phyloP scores from a whole-genome alignment of 768 basidiomycete genomes.

The Tricholoma sp. region DNA sequence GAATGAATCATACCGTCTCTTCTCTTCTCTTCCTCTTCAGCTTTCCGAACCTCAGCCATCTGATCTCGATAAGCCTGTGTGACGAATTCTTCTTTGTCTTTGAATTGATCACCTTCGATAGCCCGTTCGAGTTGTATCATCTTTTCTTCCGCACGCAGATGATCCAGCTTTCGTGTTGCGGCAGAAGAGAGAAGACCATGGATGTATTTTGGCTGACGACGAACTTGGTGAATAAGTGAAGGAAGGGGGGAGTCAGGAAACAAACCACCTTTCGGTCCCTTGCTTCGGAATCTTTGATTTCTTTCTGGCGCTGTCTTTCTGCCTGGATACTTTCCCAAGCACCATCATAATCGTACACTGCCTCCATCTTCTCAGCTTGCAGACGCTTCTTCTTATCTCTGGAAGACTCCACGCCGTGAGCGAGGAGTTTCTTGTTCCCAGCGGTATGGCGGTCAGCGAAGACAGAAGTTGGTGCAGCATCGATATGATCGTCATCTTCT shows the following conservation, averaged over 20 bases:
- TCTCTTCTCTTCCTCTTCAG: constrained; percentile 88
- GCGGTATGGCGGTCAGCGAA: constrained; percentile 30
- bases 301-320: constrained; percentile 69
- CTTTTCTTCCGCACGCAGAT: constrained; percentile 94
- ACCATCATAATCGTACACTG: constrained; percentile 93
- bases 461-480: constrained; percentile 42
- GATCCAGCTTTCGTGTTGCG: constrained; percentile 82
- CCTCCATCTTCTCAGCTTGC: constrained; percentile 68
- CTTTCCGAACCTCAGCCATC: constrained; percentile 84
- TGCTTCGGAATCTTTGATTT: constrained; percentile 68
- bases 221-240: constrained; percentile 6
- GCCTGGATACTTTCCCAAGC: constrained; percentile 96
- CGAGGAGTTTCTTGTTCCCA: constrained; percentile 50
- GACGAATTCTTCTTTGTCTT: constrained; percentile 95
- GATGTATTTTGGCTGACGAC: constrained; percentile 86
- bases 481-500: constrained; percentile 57
- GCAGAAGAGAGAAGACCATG: constrained; percentile 72
- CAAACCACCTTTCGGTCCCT: constrained; percentile 69
- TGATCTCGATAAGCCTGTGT: constrained; percentile 97
- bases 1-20: constrained; percentile 65
- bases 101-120: constrained; percentile 88
- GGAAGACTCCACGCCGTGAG: constrained; percentile 56
- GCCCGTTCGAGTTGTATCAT: constrained; percentile 93
- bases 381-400: constrained; percentile 67
- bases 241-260: constrained; percentile 4